Conservation (phyloP, 73 alveolate genomes). For the Stentor coeruleus region DNA sequence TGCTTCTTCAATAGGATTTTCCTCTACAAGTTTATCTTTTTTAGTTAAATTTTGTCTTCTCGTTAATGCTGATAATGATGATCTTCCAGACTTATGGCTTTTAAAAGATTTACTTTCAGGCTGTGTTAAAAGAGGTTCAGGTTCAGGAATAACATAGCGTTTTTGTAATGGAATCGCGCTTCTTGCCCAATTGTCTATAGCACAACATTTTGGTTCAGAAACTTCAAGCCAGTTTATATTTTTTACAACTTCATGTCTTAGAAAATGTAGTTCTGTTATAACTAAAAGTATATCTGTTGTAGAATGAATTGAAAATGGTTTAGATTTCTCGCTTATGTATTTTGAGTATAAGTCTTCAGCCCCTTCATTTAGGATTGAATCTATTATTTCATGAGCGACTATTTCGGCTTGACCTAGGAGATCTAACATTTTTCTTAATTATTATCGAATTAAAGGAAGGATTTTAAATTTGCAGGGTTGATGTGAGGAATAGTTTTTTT, state of each 20-base stretch:
- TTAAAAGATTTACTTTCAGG: neutral
- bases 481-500: no score
- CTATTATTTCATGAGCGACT: neutral
- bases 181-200: conserved; percentile 3
- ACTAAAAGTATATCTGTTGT: neutral
- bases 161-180: conserved; percentile 10
- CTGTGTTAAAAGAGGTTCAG: neutral
- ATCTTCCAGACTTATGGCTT: neutral
- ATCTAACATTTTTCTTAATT: no score
- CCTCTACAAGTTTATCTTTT: neutral
- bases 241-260: neutral
- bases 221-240: neutral
- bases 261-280: neutral
- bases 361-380: no score
- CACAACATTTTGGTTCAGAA: neutral
- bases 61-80: neutral
- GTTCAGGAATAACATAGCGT: neutral
- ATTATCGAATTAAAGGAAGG: no score
- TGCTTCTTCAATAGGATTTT: neutral
- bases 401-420: no score
- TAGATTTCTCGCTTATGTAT: neutral
- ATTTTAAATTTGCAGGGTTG: no score
- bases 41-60: neutral
- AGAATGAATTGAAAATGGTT: neutral
- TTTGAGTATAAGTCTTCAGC: neutral